Percentiles rank a stretch among this genome's conserved stretches.
phyloP scores from a whole-genome alignment of 140 eudicot genomes.

The Cichorium intybus region DNA sequence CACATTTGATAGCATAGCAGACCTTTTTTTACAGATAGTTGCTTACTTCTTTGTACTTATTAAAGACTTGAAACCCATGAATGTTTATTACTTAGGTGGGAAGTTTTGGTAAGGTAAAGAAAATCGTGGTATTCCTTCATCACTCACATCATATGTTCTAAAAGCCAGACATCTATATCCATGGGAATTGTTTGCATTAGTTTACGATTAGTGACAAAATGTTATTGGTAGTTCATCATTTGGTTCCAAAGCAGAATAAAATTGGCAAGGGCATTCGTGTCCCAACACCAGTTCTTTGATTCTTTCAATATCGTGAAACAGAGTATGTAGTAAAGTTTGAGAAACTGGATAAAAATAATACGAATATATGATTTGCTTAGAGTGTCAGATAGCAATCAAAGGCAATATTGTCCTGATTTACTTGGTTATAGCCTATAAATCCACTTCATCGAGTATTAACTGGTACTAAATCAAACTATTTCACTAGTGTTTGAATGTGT shows the following conservation, averaged over 20 bases:
- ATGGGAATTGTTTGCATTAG: slow-evolving; percentile 1
- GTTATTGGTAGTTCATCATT: neutral
- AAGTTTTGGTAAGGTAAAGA: neutral
- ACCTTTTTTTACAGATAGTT: neutral
- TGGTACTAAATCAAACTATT: neutral
- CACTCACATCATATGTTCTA: neutral
- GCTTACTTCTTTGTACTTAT: slow-evolving; percentile 1
- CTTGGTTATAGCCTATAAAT: neutral
- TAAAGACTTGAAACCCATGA: slow-evolving; percentile 3
- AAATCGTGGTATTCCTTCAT: slow-evolving; percentile 6
- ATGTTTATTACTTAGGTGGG: neutral
- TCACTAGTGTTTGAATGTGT: slow-evolving; percentile 3
- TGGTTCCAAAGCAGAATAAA: neutral
- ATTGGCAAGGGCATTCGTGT: neutral
- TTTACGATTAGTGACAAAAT: slow-evolving; percentile 5
- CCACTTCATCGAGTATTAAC: neutral
- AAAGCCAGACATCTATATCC: slow-evolving; percentile 15
- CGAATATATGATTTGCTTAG: slow-evolving; percentile 1
- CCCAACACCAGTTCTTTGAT: neutral
- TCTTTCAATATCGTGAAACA: neutral
- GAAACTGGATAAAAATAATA: neutral
- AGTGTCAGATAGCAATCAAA: slow-evolving; percentile 3
- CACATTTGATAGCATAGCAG: neutral
- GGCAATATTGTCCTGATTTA: slow-evolving; percentile 11
- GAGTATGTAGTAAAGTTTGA: slow-evolving; percentile 8